A percentile compares a stretch with the other conserved stretches of the same genome.
phyloP scores from a whole-genome alignment of 345 rosid genomes.

The Murraya koenigii region DNA sequence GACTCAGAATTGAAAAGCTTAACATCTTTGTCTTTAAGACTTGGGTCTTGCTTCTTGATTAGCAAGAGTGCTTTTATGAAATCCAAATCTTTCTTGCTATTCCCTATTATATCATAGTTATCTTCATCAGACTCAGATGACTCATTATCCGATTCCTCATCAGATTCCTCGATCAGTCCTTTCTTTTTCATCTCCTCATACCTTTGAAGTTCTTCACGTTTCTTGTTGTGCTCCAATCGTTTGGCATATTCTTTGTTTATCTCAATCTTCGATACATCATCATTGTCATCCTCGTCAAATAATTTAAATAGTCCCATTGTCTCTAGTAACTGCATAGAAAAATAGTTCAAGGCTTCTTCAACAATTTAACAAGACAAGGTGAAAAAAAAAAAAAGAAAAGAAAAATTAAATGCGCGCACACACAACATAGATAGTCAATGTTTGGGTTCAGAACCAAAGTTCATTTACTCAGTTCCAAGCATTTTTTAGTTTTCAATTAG shows the following conservation, averaged over 20 bases:
- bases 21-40: constrained; percentile 37
- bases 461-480: too few relatives aligned
- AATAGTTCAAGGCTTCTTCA: not conserved
- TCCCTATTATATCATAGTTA: constrained; percentile 14
- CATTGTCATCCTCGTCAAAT: constrained; percentile 40
- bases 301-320: constrained; percentile 29
- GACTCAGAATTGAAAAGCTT: constrained; percentile 52
- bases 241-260: constrained; percentile 52
- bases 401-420: not conserved
- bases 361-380: not conserved
- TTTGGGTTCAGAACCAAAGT: too few relatives aligned
- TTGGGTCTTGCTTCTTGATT: constrained; percentile 45
- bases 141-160: constrained; percentile 25
- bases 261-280: constrained; percentile 43
- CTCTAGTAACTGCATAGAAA: not conserved
- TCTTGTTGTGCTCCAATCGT: constrained; percentile 58
- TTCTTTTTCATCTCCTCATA: constrained; percentile 43
- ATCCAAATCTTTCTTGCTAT: constrained; percentile 29
- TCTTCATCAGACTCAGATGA: constrained; percentile 22
- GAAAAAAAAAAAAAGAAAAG: not conserved
- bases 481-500: too few relatives aligned
- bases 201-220: constrained; percentile 61
- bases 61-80: constrained; percentile 34
- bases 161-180: constrained; percentile 35
- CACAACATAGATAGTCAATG: not conserved